These are phyloP conservation scores for Nothophoma quercina DNA, from an alignment of 2,329 filamentous ascomycete genomes.

Conservation along the genomic window DNA sequence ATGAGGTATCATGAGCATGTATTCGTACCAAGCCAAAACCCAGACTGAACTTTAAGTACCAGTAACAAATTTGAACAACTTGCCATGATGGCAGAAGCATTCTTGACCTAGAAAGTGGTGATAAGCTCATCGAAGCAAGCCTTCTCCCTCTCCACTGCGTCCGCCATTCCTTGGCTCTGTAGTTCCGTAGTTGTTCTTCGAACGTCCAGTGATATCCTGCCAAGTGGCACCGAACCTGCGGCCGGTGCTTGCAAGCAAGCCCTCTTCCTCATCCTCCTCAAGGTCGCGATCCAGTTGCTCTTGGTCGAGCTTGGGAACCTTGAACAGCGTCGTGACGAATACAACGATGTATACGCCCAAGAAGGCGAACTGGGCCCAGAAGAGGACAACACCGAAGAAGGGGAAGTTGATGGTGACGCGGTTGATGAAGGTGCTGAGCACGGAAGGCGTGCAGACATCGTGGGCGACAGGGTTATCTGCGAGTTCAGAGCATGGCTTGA, in stretches of 20 bases:
- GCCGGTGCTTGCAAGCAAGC: constrained; percentile 82
- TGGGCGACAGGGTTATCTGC: constrained; percentile 74
- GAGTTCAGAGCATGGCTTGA: constrained; percentile 83
- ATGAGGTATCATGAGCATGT: constrained; percentile 12
- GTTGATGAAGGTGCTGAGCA: constrained; percentile 93
- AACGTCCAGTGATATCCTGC: constrained; percentile 80
- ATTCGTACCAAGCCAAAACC: not conserved
- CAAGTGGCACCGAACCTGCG: constrained; percentile 84
- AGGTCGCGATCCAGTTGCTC: constrained; percentile 85
- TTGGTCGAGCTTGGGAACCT: constrained; percentile 78
- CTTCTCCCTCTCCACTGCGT: constrained; percentile 18
- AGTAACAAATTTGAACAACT: not conserved
- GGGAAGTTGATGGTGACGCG: constrained; percentile 92
- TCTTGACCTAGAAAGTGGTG: not conserved
- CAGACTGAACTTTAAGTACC: not conserved
- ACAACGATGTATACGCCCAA: constrained; percentile 82
- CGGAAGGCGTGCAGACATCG: constrained; percentile 86
- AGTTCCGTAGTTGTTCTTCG: constrained; percentile 45
- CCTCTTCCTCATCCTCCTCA: constrained; percentile 92
- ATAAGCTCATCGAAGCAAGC: not conserved
- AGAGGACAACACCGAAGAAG: constrained; percentile 89
- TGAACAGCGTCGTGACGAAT: constrained; percentile 79
- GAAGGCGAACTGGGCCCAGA: constrained; percentile 96
- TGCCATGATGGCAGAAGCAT: not conserved
- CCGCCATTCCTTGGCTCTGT: constrained; percentile 35